These are phyloP conservation scores for Sicyos edulis DNA, from an alignment of 306 rosid species.

Conservation along the genomic window DNA sequence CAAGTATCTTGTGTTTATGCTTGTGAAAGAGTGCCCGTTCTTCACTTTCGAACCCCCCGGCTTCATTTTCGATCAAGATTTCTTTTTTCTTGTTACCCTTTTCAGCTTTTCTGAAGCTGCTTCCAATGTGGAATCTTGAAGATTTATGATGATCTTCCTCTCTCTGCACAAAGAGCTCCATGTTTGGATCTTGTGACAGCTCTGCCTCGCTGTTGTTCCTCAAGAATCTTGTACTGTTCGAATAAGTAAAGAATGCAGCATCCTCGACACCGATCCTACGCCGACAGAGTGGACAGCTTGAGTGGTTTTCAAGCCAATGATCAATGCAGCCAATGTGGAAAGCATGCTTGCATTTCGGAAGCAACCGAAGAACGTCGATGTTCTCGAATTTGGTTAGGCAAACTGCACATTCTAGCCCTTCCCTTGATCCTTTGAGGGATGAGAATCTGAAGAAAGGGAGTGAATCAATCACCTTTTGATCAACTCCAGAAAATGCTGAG, in stretches of 20 bases:
- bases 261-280: conserved; percentile 56
- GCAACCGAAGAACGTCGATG: conserved; percentile 36
- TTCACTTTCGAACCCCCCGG: conserved; percentile 33
- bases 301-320: conserved; percentile 80
- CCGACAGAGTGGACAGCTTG: conserved; percentile 89
- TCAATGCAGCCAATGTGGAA: conserved; percentile 82
- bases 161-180: conserved; percentile 76
- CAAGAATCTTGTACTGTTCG: conserved; percentile 59
- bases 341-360: conserved; percentile 87
- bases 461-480: conserved; percentile 67
- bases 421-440: conserved; percentile 66
- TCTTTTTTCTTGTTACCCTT: conserved; percentile 13
- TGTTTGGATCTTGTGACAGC: conserved; percentile 46
- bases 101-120: conserved; percentile 40
- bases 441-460: conserved; percentile 91
- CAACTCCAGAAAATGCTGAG: conserved; percentile 76
- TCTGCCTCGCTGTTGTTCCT: conserved; percentile 35
- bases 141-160: conserved; percentile 53
- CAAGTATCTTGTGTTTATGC: conserved; percentile 55
- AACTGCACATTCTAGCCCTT: conserved; percentile 88
- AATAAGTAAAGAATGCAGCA: conserved; percentile 38
- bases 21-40: conserved; percentile 46
- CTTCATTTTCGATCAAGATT: conserved; percentile 20
- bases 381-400: conserved; percentile 77
- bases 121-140: conserved; percentile 66